Evolutionary conservation across 2,329 filamentous ascomycete genomes (phyloP).

Genomic region (Cladophialophora exuberans): DNA sequence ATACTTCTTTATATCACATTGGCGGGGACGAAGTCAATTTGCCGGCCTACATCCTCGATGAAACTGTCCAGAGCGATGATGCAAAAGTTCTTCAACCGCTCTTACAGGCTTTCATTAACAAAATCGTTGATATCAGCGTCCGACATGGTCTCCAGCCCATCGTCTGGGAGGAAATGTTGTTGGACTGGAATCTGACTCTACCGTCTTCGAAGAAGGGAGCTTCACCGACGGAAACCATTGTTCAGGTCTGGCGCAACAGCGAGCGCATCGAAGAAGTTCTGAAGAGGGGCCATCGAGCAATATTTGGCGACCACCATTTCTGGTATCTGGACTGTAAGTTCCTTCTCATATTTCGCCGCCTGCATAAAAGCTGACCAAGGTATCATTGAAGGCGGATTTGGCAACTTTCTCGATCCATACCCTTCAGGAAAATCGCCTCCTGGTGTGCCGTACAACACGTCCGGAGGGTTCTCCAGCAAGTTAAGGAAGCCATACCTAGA

Average conservation of each 20-base stretch:
- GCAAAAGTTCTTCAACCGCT: conserved; percentile 69
- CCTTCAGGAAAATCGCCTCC: conserved; percentile 30
- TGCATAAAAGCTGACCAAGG: no score
- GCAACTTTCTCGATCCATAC: conserved; percentile 32
- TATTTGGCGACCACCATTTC: conserved; percentile 37
- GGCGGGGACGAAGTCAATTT: conserved; percentile 86
- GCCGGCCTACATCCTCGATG: conserved; percentile 74
- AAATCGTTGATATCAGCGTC: conserved; percentile 68
- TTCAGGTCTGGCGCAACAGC: conserved; percentile 72
- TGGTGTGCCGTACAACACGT: conserved; percentile 31
- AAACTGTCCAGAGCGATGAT: conserved; percentile 69
- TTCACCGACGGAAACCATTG: conserved; percentile 33
- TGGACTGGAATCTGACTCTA: conserved; percentile 76
- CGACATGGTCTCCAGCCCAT: conserved; percentile 69
- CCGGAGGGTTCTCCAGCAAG: conserved; percentile 25
- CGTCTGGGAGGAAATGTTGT: conserved; percentile 86
- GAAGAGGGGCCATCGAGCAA: conserved; percentile 36
- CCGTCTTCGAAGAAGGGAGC: conserved; percentile 53
- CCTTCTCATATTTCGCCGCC: conserved; percentile 1
- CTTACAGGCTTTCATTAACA: conserved; percentile 75
- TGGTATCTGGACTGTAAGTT: conserved; percentile 37
- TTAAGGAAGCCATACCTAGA: conserved; percentile 67
- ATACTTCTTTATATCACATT: conserved; percentile 78
- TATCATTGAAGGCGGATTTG: conserved; percentile 32
- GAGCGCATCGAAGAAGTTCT: conserved; percentile 35